Evolutionary conservation across 805 yeast species (phyloP).

Genomic region (Zygosaccharomyces gambellarensis): DNA sequence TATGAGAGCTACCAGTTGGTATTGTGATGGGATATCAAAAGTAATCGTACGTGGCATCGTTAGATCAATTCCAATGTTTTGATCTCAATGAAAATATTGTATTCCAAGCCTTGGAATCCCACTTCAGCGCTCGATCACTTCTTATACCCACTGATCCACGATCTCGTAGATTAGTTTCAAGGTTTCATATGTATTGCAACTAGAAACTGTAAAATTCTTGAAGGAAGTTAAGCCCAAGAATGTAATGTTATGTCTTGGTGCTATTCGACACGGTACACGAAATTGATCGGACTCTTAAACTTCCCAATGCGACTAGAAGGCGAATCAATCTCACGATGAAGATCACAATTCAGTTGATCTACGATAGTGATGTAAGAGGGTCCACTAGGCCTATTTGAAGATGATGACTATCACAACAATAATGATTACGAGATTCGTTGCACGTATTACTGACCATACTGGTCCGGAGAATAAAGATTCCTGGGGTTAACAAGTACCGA

Average conservation of each 20-base stretch:
- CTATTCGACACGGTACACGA: neutral
- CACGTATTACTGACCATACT: no score
- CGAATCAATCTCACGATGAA: neutral
- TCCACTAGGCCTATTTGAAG: neutral
- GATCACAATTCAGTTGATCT: neutral
- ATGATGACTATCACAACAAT: neutral
- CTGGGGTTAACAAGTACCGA: no score
- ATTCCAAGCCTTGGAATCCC: neutral
- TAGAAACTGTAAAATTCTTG: conserved; percentile 2
- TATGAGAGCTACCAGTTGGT: conserved; percentile 52
- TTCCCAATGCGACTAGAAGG: neutral
- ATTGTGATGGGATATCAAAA: conserved; percentile 60
- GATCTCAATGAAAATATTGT: neutral
- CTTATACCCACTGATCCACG: conserved; percentile 1
- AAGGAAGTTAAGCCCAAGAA: neutral
- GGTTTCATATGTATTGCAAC: neutral
- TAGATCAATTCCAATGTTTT: neutral
- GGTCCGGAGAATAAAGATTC: no score
- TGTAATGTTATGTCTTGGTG: neutral
- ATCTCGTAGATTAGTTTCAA: neutral
- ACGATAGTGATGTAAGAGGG: neutral
- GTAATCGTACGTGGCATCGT: conserved; percentile 44
- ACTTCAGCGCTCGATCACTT: conserved; percentile 2
- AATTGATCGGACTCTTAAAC: neutral
- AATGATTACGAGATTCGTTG: no score